Conservation (phyloP, 768 basidiomycete species). For the Russula ochroleuca region DNA sequence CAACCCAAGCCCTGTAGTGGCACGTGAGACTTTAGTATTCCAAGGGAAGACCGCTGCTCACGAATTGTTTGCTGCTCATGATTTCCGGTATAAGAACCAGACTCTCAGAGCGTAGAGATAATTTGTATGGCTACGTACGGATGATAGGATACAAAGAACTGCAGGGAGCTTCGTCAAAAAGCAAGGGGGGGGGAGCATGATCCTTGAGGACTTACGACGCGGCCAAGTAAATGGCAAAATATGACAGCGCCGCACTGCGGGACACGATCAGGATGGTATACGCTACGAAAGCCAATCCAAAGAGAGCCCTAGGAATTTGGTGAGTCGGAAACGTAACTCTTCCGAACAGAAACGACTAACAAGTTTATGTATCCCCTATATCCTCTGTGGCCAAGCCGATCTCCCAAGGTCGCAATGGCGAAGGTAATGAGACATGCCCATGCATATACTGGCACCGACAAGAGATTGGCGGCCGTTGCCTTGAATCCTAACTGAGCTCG, state of each 20-base stretch:
- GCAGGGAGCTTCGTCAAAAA: not conserved
- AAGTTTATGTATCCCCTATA: not conserved
- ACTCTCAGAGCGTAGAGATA: not conserved
- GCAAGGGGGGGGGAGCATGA: not conserved
- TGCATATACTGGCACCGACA: not conserved
- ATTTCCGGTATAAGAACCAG: not conserved
- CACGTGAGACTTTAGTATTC: not conserved
- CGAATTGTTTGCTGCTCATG: not conserved
- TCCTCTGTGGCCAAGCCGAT: slow-evolving; percentile 3
- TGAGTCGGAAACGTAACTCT: not conserved
- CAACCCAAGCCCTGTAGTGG: not conserved
- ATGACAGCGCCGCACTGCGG: not conserved
- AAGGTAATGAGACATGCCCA: not conserved
- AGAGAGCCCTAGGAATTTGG: not conserved
- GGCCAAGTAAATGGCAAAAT: not conserved
- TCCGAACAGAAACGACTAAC: not conserved
- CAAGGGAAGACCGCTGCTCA: not conserved
- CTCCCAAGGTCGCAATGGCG: not conserved
- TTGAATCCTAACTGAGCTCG: not conserved
- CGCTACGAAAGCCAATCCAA: not conserved
- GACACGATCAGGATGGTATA: not conserved
- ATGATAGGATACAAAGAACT: not conserved
- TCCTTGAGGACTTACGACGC: not conserved
- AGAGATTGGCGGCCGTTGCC: not conserved
- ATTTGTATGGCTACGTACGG: not conserved